Base-by-base conservation (phyloP, 441 rosid species). In the Mallotus japonicus region DNA sequence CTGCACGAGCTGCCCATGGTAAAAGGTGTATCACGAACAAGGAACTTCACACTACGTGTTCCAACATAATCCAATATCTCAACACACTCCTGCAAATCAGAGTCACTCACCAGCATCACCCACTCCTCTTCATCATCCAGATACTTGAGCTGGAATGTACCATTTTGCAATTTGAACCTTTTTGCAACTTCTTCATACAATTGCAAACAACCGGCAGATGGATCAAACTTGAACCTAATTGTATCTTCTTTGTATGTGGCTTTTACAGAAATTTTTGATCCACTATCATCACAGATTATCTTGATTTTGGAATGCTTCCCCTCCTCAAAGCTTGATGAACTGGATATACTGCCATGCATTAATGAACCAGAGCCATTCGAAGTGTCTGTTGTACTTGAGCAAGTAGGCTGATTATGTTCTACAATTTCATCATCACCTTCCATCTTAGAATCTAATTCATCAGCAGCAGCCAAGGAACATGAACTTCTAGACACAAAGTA, bases 91-190 rank as follows among this genome's bases (percentile, higher is more conserved):
- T 86, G 88, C 66, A 90, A 85, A 83, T 94, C 99, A 1, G 86
- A 86, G 77, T 92, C 92, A 57, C 76, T 85, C 20, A 85, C 85
- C 57, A 92, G 73, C 89, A 92, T 73, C 73, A 92, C 95, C 99
- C 97, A 94, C 76, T 94, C 97, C 34, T 89, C 91, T 73, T 94
- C 97, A 15, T 90, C 98, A 14, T 92, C 97, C 54, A 94, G 76
- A 70, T 94, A 94, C 82, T 85, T 90, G 77, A 94, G 88, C 80
- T 86, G 92, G 87, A 94, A 94, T 3, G 87, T 75, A 4, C 89
- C 95, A 1, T 79, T 84, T 58, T 83, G 87, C 71, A 94, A 71
- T 70, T 86, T 90, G 84, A 94, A 89, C 69, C 99, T 87, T 81
- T 76, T 88, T 22, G 83, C 88, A 40, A 92, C 90, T 82, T 94